These are phyloP conservation scores for Senna tora DNA, from an alignment of 306 rosid genomes.

Conservation along the genomic window DNA sequence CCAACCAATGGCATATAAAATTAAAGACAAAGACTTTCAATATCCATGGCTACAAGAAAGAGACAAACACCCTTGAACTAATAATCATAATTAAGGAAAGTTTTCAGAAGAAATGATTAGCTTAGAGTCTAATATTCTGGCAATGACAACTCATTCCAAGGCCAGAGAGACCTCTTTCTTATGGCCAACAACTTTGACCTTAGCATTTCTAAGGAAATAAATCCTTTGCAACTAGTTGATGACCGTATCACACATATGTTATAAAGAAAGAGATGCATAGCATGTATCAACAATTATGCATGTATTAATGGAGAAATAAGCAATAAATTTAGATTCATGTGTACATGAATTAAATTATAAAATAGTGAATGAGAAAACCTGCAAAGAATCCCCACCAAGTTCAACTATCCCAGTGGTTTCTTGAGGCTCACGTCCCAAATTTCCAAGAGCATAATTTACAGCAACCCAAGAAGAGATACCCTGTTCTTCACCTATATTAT, in stretches of 20 bases:
- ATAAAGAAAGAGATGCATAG: constrained; percentile 6
- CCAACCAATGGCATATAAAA: background rate
- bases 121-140: background rate
- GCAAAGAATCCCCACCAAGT: constrained; percentile 65
- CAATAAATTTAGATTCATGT: background rate
- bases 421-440: constrained; percentile 48
- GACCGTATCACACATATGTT: constrained; percentile 24
- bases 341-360: background rate
- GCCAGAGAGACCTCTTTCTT: background rate
- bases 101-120: background rate
- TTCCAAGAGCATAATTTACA: constrained; percentile 62
- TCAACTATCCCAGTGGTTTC: constrained; percentile 59
- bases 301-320: constrained; percentile 7
- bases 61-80: constrained; percentile 6
- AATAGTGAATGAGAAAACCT: constrained; percentile 51
- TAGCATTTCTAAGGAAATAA: background rate
- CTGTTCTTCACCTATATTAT: constrained; percentile 48
- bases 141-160: background rate
- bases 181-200: background rate
- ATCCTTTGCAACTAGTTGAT: constrained; percentile 6
- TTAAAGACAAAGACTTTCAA: background rate
- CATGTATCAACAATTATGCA: background rate
- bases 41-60: background rate
- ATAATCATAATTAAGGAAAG: background rate
- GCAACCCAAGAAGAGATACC: constrained; percentile 61